Conservation (phyloP, 768 basidiomycete genomes). For the Mrakia hoshinonis region DNA sequence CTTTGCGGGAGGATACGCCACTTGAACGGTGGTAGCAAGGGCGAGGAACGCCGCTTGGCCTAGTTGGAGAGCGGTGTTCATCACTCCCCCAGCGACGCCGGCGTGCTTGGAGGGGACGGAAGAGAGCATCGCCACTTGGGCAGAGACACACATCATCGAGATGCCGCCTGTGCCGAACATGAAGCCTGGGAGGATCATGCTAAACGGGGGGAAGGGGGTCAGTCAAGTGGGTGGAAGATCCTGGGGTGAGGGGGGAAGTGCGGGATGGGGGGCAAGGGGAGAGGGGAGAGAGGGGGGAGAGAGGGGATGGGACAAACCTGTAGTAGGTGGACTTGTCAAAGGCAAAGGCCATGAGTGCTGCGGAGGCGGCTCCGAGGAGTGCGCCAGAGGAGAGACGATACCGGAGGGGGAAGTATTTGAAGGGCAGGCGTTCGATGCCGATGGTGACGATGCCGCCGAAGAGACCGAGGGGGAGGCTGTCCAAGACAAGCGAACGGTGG, state of each 20-base stretch:
- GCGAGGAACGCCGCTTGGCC: slow-evolving; percentile 9
- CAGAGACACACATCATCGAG: neutral
- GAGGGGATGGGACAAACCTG: neutral
- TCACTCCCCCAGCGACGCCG: neutral
- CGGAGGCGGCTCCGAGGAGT: neutral
- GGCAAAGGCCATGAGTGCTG: neutral
- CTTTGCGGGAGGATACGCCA: neutral
- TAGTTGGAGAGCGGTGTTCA: neutral
- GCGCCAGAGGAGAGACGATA: neutral
- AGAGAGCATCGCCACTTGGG: neutral
- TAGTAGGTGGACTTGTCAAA: neutral
- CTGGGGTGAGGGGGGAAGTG: too few species aligned
- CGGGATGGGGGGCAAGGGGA: too few species aligned
- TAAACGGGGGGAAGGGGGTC: too few species aligned
- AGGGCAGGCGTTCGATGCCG: neutral
- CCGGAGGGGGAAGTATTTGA: slow-evolving; percentile 5
- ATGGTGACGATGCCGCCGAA: neutral
- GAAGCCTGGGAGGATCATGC: too few species aligned
- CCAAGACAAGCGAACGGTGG: neutral
- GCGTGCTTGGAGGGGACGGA: neutral
- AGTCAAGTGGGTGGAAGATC: too few species aligned
- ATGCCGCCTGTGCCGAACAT: neutral
- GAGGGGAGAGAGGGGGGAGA: neutral
- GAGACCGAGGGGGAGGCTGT: neutral
- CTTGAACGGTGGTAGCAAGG: slow-evolving; percentile 1